Evolutionary conservation across 2,329 filamentous ascomycete species (phyloP).

Genomic region (Aspergillus sclerotialis): DNA sequence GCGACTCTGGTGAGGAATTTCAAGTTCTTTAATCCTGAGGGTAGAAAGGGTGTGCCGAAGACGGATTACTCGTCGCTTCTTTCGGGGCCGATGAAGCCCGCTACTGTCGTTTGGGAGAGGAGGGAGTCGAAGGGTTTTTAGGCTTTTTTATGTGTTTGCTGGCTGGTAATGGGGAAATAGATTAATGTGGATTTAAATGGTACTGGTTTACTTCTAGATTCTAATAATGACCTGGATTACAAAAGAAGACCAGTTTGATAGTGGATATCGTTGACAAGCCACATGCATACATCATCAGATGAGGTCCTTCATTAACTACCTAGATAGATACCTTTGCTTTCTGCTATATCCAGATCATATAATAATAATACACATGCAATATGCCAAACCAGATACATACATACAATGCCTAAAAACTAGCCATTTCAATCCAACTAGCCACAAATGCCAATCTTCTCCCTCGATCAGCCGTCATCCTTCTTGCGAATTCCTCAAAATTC

Average conservation of each 20-base stretch:
- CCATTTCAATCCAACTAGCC: constrained; percentile 82
- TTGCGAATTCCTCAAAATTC: constrained; percentile 71
- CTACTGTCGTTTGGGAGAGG: neutral
- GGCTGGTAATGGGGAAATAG: neutral
- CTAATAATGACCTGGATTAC: constrained; percentile 8
- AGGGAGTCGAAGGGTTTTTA: too few species aligned
- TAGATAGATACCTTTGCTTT: too few species aligned
- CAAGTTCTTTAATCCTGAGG: constrained; percentile 52
- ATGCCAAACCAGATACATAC: constrained; percentile 3
- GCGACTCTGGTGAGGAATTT: constrained; percentile 56
- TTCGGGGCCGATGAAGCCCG: neutral
- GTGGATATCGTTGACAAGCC: too few species aligned
- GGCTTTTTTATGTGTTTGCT: neutral
- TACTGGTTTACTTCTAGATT: constrained; percentile 3
- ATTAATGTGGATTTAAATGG: neutral
- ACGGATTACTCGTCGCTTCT: constrained; percentile 53
- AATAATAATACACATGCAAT: constrained; percentile 1
- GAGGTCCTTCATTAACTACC: too few species aligned
- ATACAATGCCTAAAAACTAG: constrained; percentile 44
- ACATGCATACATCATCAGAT: too few species aligned
- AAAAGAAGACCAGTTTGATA: constrained; percentile 30
- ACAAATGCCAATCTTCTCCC: constrained; percentile 69
- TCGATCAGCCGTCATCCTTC: constrained; percentile 62
- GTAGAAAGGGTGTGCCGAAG: constrained; percentile 48
- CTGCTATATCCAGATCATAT: neutral